Evolutionary conservation across 768 basidiomycete genomes (phyloP), one percentile per base, ranked within the genome.

Genomic region (Boletales sp.): DNA sequence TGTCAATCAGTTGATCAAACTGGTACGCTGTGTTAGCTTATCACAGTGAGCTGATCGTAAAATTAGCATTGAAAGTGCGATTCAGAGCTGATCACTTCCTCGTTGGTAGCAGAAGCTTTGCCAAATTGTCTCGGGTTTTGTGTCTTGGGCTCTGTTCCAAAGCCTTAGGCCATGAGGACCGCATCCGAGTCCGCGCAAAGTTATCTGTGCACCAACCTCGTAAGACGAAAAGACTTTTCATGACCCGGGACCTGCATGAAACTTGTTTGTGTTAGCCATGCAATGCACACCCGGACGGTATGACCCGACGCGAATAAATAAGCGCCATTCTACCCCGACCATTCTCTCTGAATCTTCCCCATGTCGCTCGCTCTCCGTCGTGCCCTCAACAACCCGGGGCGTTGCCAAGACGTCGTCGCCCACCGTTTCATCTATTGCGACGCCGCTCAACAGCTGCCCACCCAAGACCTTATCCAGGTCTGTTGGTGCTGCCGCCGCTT

Each of bases 401-500:
- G 51, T 38, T 50, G 48, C 36, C 51, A 59, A 35, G 44, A 49
- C 7, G 58, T 60, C 39, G 34, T 60, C 44, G 18, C 19, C 14
- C 57, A 33, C 12, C 58, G 51, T 46, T 51, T 60, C 48, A 17
- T 60, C 30, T 57, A 54, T 31, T 57, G 59, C 31, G 51, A 56
- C 10, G 4, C 2, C 8, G 37, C 40, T 5, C 18, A 39, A 5
- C 14, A 13, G 10, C 17, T 47, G 36, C 25, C 58, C 18, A 53
- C 45, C 19, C 45, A 54, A 3, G 21, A 57, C 14, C 55, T 59
- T 40, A 34, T 58, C 31, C 28, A 35, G 12, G 33, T 45, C 3
- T 59, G 55, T 33, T 31, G 31, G 44, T 45, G 19, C 21, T 59
- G 59, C 34, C 9, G 33, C 28, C 48, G 50, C 48, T 60, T 54